These are phyloP conservation scores for Jamesozyma piceae DNA, from an alignment of 805 yeast species.

Conservation along the genomic window DNA sequence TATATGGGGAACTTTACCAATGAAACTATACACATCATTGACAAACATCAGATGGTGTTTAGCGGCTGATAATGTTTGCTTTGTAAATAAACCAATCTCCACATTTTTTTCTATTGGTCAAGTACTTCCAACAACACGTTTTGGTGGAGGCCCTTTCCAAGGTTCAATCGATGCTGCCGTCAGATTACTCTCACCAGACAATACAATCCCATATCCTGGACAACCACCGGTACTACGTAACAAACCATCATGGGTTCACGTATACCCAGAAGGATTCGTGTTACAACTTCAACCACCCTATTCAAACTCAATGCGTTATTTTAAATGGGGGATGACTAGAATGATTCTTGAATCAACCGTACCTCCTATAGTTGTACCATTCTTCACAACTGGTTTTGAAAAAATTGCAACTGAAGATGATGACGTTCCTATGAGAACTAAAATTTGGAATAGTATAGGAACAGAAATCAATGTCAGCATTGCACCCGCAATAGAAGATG, in stretches of 20 bases:
- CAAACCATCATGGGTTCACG: slow-evolving; percentile 82
- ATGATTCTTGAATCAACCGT: slow-evolving; percentile 70
- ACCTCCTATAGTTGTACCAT: slow-evolving; percentile 82
- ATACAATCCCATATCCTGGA: too few species aligned
- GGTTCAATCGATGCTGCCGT: slow-evolving; percentile 82
- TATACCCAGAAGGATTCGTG: slow-evolving; percentile 92
- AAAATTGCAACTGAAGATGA: slow-evolving; percentile 70
- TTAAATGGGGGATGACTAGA: slow-evolving; percentile 91
- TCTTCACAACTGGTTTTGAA: slow-evolving; percentile 79
- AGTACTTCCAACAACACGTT: slow-evolving; percentile 75
- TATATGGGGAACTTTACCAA: slow-evolving; percentile 78
- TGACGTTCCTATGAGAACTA: slow-evolving; percentile 44
- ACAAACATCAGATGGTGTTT: slow-evolving; percentile 84
- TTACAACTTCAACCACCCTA: slow-evolving; percentile 74
- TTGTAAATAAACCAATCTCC: slow-evolving; percentile 42
- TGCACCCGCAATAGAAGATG: slow-evolving; percentile 63
- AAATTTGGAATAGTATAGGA: slow-evolving; percentile 56
- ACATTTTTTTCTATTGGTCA: slow-evolving; percentile 80
- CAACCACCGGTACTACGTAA: too few species aligned
- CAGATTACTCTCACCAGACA: slow-evolving; percentile 62
- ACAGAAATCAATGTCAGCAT: slow-evolving; percentile 58
- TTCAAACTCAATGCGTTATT: slow-evolving; percentile 81
- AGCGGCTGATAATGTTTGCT: slow-evolving; percentile 88
- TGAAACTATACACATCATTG: slow-evolving; percentile 50
- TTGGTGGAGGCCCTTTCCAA: slow-evolving; percentile 91